Conservation (phyloP, 306 rosid species). For the Malus domestica region DNA sequence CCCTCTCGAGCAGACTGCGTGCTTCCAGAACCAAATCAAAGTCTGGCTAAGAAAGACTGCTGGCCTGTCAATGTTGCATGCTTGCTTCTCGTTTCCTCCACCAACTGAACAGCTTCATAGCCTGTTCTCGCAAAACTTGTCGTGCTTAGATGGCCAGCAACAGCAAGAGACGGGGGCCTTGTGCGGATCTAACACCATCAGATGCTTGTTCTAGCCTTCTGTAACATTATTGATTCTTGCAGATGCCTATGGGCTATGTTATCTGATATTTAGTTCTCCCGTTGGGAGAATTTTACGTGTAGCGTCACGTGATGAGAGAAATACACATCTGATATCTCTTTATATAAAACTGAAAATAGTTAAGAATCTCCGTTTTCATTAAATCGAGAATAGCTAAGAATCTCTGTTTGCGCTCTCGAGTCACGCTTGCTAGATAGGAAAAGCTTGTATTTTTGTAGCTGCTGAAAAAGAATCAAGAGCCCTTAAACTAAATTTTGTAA, state of each 20-base stretch:
- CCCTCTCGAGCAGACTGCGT: slow-evolving; percentile 49
- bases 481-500: no score
- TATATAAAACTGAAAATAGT: no score
- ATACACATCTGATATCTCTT: no score
- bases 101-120: background rate
- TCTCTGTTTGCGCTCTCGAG: no score
- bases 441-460: no score
- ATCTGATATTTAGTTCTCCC: background rate
- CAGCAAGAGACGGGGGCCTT: background rate
- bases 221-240: background rate
- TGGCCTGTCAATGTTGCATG: background rate
- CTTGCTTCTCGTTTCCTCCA: background rate
- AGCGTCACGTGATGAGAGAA: no score
- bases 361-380: no score
- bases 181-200: background rate
- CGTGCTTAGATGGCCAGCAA: background rate
- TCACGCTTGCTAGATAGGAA: no score
- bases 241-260: background rate
- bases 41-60: slow-evolving; percentile 41
- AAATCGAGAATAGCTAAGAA: no score
- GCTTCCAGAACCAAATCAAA: slow-evolving; percentile 43
- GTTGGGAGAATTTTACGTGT: no score
- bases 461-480: no score
- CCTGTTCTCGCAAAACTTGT: background rate
- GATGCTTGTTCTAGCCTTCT: background rate